Conservation (phyloP, 2,329 filamentous ascomycete genomes). For the Diplodia sapinea region DNA sequence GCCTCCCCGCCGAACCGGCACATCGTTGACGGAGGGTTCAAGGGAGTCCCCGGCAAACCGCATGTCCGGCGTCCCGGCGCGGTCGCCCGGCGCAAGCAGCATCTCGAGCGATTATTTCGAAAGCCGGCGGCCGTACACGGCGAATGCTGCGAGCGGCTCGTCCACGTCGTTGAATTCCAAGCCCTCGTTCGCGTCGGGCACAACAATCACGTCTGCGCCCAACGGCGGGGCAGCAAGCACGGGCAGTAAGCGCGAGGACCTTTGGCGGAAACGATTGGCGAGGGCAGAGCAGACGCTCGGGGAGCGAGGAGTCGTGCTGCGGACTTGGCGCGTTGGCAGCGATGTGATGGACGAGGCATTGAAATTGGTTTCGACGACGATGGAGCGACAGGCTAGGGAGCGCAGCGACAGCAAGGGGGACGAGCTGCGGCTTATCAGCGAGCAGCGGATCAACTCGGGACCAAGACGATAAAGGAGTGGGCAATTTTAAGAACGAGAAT, state of each 20-base stretch:
- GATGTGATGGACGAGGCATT: slow-evolving; percentile 73
- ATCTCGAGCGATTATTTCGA: not conserved
- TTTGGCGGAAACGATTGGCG: slow-evolving; percentile 73
- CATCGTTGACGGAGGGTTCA: slow-evolving; percentile 12
- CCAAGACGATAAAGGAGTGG: slow-evolving; percentile 22
- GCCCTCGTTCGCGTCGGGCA: slow-evolving; percentile 15
- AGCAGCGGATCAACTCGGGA: slow-evolving; percentile 25
- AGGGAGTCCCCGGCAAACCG: not conserved
- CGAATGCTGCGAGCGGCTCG: slow-evolving; percentile 22
- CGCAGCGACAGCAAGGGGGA: slow-evolving; percentile 30
- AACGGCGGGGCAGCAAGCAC: slow-evolving; percentile 33
- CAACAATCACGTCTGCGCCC: slow-evolving; percentile 9
- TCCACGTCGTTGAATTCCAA: slow-evolving; percentile 20
- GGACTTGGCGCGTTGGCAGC: slow-evolving; percentile 74
- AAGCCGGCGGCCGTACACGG: slow-evolving; percentile 21
- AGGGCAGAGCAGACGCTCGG: slow-evolving; percentile 68
- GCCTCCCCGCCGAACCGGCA: slow-evolving; percentile 29
- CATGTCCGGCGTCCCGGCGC: slow-evolving; percentile 4
- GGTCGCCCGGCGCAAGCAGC: not conserved
- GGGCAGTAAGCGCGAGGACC: slow-evolving; percentile 70
- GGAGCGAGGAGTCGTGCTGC: slow-evolving; percentile 69
- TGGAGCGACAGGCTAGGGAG: slow-evolving; percentile 26
- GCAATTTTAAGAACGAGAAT: slow-evolving; percentile 24
- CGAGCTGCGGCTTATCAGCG: slow-evolving; percentile 26
- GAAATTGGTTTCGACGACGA: slow-evolving; percentile 64